Base-by-base conservation (phyloP, 2,329 filamentous ascomycete genomes). In the Colletotrichum tanaceti region DNA sequence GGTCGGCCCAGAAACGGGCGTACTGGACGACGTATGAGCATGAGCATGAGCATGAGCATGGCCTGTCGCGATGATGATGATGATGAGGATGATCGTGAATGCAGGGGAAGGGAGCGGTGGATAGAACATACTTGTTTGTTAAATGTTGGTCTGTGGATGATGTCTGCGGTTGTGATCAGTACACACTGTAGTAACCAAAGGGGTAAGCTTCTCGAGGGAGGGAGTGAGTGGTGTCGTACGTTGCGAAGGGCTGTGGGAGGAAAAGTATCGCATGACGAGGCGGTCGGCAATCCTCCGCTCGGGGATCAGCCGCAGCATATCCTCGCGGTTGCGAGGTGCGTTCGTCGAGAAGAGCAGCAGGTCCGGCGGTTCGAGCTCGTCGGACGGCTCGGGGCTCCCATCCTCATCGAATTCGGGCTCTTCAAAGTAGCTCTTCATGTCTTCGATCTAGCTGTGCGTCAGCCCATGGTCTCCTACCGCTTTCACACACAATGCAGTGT, bases 371-470 rank as follows among this genome's bases (percentile, higher is more conserved):
- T 80, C 79, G 3, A 77, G 72, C 1, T 81, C 79, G n/a, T 77
- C 73, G 5, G 73, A 70, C 28, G 75, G 75, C 24, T 76, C 77
- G 4, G 77, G 73, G 18, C 76, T 74, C 11, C 78, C 77, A 2
- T 80, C 78, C 0, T 79, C 78, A 1, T 70, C 70, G 3, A 79
- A 77, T 5, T 83, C 79, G 0, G 81, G 75, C 38, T 86, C 82
- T 28, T 87, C 84, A 73, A 89, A 88, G 71, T 86, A 89, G 63
- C 78, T 80, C 74, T 88, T 87, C 10, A 89, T 77, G 64, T 89
- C 86, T 73, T 89, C 85, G 55, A 89, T 88, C 85, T 89, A 72
- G 13, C 3, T 14, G 38, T 20, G 18, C 49, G 61, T 76, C 22
- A 74, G 60, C 41, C 50, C 11, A 47, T 28, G 57, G 57, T 52